A percentile compares a stretch with the other conserved stretches of the same genome.
phyloP scores from a whole-genome alignment of 805 yeast genomes.

The Saturnispora zaruensis region DNA sequence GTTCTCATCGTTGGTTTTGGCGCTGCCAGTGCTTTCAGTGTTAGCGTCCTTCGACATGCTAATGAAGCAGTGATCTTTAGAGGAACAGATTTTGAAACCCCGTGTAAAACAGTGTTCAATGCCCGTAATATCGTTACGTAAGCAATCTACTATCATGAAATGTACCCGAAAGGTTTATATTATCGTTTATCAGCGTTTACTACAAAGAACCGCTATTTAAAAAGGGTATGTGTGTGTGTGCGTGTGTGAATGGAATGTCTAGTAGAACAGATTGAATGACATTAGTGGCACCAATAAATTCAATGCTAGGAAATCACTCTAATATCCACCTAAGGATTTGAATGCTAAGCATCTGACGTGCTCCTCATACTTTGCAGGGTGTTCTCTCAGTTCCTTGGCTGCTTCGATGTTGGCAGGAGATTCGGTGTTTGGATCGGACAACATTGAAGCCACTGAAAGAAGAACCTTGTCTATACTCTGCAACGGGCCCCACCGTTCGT shows the following conservation, averaged over 20 bases:
- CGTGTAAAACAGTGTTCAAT: constrained; percentile 18
- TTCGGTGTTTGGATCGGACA: constrained; percentile 94
- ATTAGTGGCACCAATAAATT: background rate
- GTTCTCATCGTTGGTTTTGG: background rate
- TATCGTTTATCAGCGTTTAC: background rate
- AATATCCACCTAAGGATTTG: constrained; percentile 8
- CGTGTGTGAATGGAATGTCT: too few relatives aligned
- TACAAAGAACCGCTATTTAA: background rate
- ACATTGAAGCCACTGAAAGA: constrained; percentile 87
- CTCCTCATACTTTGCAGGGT: constrained; percentile 56
- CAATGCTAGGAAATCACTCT: background rate
- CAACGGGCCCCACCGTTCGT: constrained; percentile 97
- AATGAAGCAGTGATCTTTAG: background rate
- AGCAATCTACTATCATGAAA: background rate
- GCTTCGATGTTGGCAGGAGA: constrained; percentile 86
- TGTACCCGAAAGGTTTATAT: background rate
- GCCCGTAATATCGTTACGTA: background rate
- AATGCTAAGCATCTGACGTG: constrained; percentile 58
- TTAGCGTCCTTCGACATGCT: background rate
- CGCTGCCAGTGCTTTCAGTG: background rate
- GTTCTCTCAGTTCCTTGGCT: constrained; percentile 84
- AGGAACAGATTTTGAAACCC: background rate
- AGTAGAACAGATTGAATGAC: background rate
- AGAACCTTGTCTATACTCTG: constrained; percentile 96
- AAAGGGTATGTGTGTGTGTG: background rate